A percentile compares a stretch with the other conserved stretches of the same genome.
These are phyloP conservation scores for Sphaerobolus stellatus DNA, from an alignment of 1,284 basidiomycete species.

Conservation along the genomic window DNA sequence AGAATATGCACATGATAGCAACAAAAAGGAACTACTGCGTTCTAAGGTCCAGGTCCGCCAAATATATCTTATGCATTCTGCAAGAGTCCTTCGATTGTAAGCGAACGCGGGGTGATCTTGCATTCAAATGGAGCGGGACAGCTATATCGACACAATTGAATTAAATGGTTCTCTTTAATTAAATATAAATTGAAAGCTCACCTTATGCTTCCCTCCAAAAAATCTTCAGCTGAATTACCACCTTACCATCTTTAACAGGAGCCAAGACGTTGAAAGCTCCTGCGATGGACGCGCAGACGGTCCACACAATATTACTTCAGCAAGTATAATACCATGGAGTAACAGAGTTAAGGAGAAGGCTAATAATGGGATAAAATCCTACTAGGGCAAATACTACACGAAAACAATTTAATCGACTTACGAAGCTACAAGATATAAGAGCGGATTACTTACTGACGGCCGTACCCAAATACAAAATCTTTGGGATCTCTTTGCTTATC, in stretches of 20 bases:
- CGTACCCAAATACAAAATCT: slow-evolving; percentile 44
- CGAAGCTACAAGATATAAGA: no score
- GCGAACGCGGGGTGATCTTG: not conserved
- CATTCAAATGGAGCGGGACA: not conserved
- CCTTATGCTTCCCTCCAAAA: not conserved
- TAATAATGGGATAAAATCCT: not conserved
- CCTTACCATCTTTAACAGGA: not conserved
- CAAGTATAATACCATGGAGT: not conserved
- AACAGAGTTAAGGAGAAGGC: not conserved
- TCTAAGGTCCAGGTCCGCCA: no score
- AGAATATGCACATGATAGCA: no score
- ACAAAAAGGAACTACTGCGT: no score
- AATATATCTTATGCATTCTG: no score
- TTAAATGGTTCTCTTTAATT: not conserved
- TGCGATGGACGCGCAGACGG: not conserved
- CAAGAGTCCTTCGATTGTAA: no score
- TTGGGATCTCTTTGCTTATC: slow-evolving; percentile 32
- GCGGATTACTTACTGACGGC: slow-evolving; percentile 28
- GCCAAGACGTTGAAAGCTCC: not conserved
- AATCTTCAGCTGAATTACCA: not conserved
- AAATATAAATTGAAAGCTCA: not conserved
- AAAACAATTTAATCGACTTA: not conserved
- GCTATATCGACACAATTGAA: not conserved
- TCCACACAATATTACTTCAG: no score
- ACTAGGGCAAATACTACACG: not conserved